Evolutionary conservation across 257 asterid species (phyloP).

Genomic region (Scutellaria barbata): DNA sequence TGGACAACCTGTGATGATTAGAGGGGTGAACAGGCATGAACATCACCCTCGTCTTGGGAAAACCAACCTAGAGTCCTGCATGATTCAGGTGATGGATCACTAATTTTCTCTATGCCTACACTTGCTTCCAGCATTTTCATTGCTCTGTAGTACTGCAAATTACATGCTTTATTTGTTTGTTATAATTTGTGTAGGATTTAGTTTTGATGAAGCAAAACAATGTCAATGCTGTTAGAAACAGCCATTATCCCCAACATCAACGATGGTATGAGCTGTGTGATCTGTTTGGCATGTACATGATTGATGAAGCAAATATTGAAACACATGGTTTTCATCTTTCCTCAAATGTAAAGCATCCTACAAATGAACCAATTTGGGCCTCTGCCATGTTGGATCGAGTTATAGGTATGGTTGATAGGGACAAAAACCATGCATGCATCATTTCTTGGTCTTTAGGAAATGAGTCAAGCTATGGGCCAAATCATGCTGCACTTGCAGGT

Average conservation of each 20-base stretch:
- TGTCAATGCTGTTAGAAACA: slow-evolving; percentile 92
- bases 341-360: slow-evolving; percentile 73
- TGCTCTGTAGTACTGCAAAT: slow-evolving; percentile 3
- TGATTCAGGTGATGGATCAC: slow-evolving; percentile 76
- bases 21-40: slow-evolving; percentile 98
- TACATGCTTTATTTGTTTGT: background rate
- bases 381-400: slow-evolving; percentile 92
- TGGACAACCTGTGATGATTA: slow-evolving; percentile 86
- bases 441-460: slow-evolving; percentile 96
- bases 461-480: slow-evolving; percentile 94
- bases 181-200: slow-evolving; percentile 65
- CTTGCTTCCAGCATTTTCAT: slow-evolving; percentile 25
- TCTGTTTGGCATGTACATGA: slow-evolving; percentile 98
- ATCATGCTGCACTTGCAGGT: slow-evolving; percentile 96
- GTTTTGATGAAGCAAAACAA: slow-evolving; percentile 93
- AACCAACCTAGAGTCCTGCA: slow-evolving; percentile 93
- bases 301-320: slow-evolving; percentile 98
- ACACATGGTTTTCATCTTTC: slow-evolving; percentile 91
- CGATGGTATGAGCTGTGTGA: slow-evolving; percentile 98
- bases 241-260: slow-evolving; percentile 96
- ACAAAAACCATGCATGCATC: slow-evolving; percentile 92
- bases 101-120: slow-evolving; percentile 27
- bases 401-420: slow-evolving; percentile 97
- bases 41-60: slow-evolving; percentile 98
- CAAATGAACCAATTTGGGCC: slow-evolving; percentile 83